phyloP scores from a whole-genome alignment of 169 alveolate genomes.

The Plasmodium yoelii region DNA sequence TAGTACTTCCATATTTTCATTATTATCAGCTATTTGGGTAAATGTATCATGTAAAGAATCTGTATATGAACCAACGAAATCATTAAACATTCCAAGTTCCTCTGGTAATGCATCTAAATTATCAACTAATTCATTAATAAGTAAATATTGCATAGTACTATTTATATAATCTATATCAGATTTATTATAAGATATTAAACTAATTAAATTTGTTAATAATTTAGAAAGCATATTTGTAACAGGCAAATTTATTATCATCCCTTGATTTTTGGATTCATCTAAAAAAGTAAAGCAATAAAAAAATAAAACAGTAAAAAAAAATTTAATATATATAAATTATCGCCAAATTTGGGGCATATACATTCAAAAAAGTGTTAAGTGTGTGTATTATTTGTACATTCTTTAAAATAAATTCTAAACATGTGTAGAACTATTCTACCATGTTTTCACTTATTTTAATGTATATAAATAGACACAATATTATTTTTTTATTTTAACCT shows the following conservation, averaged over 20 bases:
- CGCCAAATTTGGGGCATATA: too few species aligned
- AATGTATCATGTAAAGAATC: not conserved
- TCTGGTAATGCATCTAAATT: not conserved
- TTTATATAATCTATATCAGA: not conserved
- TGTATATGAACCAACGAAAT: not conserved
- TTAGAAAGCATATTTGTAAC: constrained; percentile 44
- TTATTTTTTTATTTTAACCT: not conserved
- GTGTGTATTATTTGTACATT: too few species aligned
- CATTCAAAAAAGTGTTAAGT: too few species aligned
- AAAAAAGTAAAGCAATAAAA: too few species aligned
- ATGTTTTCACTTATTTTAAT: not conserved
- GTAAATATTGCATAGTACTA: not conserved
- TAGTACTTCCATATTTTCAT: not conserved
- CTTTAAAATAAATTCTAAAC: too few species aligned
- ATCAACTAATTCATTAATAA: not conserved
- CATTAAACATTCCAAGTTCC: not conserved
- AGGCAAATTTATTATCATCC: constrained; percentile 21
- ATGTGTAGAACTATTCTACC: too few species aligned
- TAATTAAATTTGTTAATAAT: not conserved
- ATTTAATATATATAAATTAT: too few species aligned
- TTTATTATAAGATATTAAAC: not conserved
- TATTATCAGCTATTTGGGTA: not conserved
- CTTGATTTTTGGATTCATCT: not conserved
- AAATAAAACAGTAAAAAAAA: too few species aligned
- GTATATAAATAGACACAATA: not conserved